Conservation (phyloP, 2,329 filamentous ascomycete species). For the Penicillium verrucosum region DNA sequence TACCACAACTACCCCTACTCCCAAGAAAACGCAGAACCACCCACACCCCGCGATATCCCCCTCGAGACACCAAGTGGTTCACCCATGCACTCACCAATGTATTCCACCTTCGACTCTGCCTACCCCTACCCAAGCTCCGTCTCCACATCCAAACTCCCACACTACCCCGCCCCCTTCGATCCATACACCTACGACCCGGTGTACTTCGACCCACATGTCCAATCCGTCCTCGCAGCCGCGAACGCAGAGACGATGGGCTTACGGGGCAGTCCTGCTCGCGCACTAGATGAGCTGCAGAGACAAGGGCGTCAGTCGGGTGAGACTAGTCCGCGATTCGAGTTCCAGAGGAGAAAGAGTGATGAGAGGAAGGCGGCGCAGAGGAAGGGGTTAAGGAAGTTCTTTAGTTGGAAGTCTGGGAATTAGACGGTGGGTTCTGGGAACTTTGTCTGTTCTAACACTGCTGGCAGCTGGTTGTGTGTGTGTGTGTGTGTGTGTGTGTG, state of each 20-base stretch:
- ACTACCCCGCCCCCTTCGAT: not conserved
- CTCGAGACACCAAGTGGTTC: constrained; percentile 4
- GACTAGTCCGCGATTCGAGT: constrained; percentile 1
- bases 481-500: not conserved
- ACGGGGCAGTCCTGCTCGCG: constrained; percentile 16
- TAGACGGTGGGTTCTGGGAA: not conserved
- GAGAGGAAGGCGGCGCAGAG: constrained; percentile 15
- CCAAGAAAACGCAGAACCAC: not conserved
- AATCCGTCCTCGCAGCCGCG: constrained; percentile 25
- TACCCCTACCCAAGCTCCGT: not conserved
- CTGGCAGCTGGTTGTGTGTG: not conserved
- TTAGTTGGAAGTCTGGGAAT: constrained; percentile 23
- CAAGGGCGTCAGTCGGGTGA: not conserved
- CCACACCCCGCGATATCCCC: not conserved
- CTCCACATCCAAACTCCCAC: not conserved
- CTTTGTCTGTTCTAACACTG: not conserved
- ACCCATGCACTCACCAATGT: not conserved
- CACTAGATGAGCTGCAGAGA: constrained; percentile 24
- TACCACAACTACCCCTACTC: not conserved
- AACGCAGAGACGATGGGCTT: constrained; percentile 26
- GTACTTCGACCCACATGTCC: constrained; percentile 24
- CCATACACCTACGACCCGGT: constrained; percentile 19
- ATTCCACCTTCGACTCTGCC: not conserved
- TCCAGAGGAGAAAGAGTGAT: constrained; percentile 3
- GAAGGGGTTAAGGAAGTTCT: constrained; percentile 21